Evolutionary conservation across 768 basidiomycete species (phyloP).

Genomic region (Tubosaeta brunneosetosa): DNA sequence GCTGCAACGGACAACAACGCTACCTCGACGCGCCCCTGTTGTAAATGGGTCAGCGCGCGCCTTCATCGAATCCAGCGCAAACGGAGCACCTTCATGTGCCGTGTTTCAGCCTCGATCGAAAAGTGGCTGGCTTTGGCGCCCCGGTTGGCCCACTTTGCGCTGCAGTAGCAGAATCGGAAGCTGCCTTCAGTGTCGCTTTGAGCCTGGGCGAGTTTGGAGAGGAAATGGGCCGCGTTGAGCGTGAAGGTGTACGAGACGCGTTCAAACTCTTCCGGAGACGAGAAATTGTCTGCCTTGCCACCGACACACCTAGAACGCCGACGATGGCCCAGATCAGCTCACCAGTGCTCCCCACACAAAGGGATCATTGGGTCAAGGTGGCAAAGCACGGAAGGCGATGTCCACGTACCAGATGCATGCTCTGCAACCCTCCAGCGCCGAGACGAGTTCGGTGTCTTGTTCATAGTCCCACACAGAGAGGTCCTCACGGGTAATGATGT

Average conservation of each 20-base stretch:
- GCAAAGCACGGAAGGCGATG: not conserved
- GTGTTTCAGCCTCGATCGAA: constrained; percentile 14
- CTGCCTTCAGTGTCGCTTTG: not conserved
- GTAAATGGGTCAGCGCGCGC: not conserved
- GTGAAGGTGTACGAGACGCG: constrained; percentile 24
- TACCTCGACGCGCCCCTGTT: constrained; percentile 22
- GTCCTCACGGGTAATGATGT: constrained; percentile 20
- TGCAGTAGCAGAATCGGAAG: constrained; percentile 27
- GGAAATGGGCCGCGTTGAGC: constrained; percentile 21
- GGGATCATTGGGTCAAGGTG: not conserved
- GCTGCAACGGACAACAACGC: constrained; percentile 14
- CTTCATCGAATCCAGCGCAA: not conserved
- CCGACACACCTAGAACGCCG: constrained; percentile 20
- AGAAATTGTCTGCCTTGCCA: constrained; percentile 20
- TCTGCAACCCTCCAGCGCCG: constrained; percentile 18
- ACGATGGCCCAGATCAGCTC: constrained; percentile 1
- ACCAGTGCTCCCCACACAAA: not conserved
- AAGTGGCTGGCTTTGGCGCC: constrained; percentile 11
- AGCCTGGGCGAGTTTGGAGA: constrained; percentile 15
- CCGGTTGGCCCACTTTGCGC: constrained; percentile 21
- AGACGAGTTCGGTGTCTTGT: constrained; percentile 21
- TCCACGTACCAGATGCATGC: constrained; percentile 23
- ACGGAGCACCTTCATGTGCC: constrained; percentile 23
- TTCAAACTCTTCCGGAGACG: constrained; percentile 22
- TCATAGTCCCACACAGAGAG: constrained; percentile 26